Evolutionary conservation across 495 filamentous ascomycete genomes (phyloP).

Genomic region (Aspergillus mulundensis): DNA sequence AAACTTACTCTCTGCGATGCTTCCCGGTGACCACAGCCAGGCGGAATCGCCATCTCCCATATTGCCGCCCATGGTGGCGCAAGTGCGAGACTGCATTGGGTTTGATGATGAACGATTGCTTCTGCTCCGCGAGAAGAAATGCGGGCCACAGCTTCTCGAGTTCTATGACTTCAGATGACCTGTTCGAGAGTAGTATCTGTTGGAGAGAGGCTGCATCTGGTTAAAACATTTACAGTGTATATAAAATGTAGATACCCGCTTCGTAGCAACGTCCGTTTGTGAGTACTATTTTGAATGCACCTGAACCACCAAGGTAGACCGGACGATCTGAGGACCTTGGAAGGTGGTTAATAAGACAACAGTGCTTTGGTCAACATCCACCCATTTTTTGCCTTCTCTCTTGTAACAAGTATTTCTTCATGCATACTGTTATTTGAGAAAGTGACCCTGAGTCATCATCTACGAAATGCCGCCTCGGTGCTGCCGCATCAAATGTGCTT

Average conservation of each 20-base stretch:
- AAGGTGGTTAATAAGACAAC: neutral
- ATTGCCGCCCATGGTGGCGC: conserved; percentile 7
- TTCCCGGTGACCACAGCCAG: neutral
- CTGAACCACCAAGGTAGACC: neutral
- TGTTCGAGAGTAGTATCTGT: neutral
- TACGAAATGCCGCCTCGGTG: too few relatives aligned
- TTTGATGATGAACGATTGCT: conserved; percentile 95
- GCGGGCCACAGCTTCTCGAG: conserved; percentile 68
- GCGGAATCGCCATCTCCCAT: neutral
- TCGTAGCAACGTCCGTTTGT: neutral
- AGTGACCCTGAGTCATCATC: neutral
- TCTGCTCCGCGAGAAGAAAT: conserved; percentile 66
- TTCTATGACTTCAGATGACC: conserved; percentile 86
- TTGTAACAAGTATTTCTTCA: neutral
- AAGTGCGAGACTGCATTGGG: conserved; percentile 64
- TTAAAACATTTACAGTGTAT: neutral
- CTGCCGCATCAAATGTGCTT: neutral
- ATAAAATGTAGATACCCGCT: neutral
- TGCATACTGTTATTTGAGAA: neutral
- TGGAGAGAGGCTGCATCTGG: neutral
- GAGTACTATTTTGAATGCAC: neutral
- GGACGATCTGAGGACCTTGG: conserved; percentile 2
- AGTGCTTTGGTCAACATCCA: neutral
- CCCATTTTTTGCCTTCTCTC: neutral
- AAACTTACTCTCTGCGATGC: conserved; percentile 18